phyloP scores from a whole-genome alignment of 805 yeast genomes.

The Monosporozyma yasuniensis region DNA sequence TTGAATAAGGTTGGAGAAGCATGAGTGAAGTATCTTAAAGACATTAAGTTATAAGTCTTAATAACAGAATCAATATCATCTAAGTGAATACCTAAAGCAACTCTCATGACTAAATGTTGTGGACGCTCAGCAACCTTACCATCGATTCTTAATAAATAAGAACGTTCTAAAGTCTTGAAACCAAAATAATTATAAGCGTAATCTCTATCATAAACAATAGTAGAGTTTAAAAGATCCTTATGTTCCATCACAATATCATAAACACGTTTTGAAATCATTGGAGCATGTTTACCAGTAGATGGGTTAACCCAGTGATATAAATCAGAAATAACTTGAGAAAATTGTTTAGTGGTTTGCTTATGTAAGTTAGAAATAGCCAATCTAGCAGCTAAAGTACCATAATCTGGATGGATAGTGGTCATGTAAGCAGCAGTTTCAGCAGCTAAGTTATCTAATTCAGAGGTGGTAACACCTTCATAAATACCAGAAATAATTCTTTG shows the following conservation, averaged over 20 bases:
- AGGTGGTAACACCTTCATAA: constrained; percentile 86
- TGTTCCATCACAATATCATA: constrained; percentile 52
- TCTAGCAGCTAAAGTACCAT: constrained; percentile 87
- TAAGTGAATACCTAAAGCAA: constrained; percentile 82
- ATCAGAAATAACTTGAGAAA: constrained; percentile 59
- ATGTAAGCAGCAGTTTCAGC: constrained; percentile 94
- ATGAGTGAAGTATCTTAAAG: constrained; percentile 75
- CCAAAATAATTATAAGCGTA: constrained; percentile 74
- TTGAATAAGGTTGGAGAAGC: constrained; percentile 92
- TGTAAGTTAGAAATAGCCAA: constrained; percentile 87
- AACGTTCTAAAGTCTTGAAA: constrained; percentile 75
- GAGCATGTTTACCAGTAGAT: constrained; percentile 46
- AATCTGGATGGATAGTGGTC: constrained; percentile 97
- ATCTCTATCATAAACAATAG: constrained; percentile 69
- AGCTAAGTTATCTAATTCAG: constrained; percentile 66
- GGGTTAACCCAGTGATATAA: constrained; percentile 71
- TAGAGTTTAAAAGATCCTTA: constrained; percentile 54
- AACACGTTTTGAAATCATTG: constrained; percentile 54
- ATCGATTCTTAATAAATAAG: constrained; percentile 59
- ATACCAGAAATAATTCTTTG: constrained; percentile 76
- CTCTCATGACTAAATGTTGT: constrained; percentile 81
- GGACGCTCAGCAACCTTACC: constrained; percentile 74
- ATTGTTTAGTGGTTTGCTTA: constrained; percentile 77
- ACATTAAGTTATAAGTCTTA: constrained; percentile 82
- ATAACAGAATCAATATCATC: constrained; percentile 48